Evolutionary conservation across 148 eudicot species (phyloP).

Genomic region (Hydrangea macrophylla): DNA sequence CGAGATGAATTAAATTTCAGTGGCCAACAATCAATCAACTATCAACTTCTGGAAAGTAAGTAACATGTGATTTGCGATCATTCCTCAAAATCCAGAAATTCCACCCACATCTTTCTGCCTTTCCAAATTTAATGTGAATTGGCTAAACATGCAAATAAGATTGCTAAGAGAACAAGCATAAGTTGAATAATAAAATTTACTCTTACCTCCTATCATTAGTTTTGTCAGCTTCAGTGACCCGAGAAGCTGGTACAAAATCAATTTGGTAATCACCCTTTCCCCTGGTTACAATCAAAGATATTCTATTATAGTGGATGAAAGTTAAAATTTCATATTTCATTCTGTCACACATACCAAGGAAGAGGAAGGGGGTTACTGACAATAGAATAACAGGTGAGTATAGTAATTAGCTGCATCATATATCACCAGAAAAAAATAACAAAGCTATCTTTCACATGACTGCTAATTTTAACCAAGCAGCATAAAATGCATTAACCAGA

Average conservation of each 20-base stretch:
- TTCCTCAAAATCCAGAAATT: background rate
- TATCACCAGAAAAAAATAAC: background rate
- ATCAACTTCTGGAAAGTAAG: background rate
- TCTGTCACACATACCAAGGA: background rate
- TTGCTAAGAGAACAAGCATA: no score
- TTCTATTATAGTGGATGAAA: slow-evolving; percentile 4
- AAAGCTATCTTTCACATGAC: background rate
- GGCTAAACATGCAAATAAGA: no score
- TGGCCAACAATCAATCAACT: background rate
- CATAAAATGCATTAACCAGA: background rate
- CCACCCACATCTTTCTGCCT: background rate
- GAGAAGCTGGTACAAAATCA: slow-evolving; percentile 83
- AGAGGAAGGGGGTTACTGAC: no score
- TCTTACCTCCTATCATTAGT: slow-evolving; percentile 68
- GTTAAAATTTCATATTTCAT: background rate
- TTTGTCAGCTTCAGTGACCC: slow-evolving; percentile 93
- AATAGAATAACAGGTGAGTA: no score
- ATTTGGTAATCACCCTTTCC: slow-evolving; percentile 85
- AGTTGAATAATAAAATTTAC: background rate
- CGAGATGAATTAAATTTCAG: background rate
- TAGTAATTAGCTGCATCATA: background rate
- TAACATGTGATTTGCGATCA: background rate
- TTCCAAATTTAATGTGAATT: background rate
- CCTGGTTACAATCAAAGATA: slow-evolving; percentile 37
- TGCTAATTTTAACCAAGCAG: background rate